These are phyloP conservation scores for Dactylonectria estremocensis DNA, from an alignment of 2,329 filamentous ascomycete genomes.

Conservation along the genomic window DNA sequence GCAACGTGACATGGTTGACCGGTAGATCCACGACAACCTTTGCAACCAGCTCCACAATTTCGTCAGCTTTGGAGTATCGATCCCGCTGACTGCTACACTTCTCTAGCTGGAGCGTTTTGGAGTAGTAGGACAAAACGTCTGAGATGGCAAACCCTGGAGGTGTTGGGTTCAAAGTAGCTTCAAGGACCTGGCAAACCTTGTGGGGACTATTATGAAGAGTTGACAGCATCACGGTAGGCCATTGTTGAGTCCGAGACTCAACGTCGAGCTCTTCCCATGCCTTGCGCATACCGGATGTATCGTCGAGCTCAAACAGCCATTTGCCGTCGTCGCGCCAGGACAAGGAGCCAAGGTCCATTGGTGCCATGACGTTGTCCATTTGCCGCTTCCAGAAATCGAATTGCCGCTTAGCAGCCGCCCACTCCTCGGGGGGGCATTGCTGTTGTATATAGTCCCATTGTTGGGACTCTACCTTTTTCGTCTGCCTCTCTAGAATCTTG, in stretches of 20 bases:
- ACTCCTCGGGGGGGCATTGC: conserved; percentile 43
- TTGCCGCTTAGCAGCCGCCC: conserved; percentile 36
- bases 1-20: conserved; percentile 52
- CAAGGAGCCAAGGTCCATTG: conserved; percentile 37
- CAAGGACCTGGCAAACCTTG: conserved; percentile 52
- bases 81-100: conserved; percentile 40
- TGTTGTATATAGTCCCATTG: conserved; percentile 55
- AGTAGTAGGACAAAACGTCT: conserved; percentile 54
- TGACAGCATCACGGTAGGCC: conserved; percentile 56
- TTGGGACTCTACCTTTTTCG: conserved; percentile 30
- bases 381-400: conserved; percentile 53
- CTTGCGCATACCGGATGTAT: conserved; percentile 50
- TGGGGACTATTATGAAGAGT: conserved; percentile 53
- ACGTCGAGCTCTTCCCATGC: conserved; percentile 52
- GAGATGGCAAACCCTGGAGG: conserved; percentile 57
- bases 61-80: conserved; percentile 46
- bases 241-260: conserved; percentile 46
- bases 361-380: conserved; percentile 40
- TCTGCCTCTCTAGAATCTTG: conserved; percentile 20
- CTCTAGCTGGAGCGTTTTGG: conserved; percentile 39
- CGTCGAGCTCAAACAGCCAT: conserved; percentile 52
- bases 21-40: conserved; percentile 51
- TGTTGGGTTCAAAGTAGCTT: conserved; percentile 55
- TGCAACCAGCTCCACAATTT: conserved; percentile 48
- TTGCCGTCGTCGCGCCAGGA: conserved; percentile 47